These are phyloP conservation scores for Trypanosomatidae sp. DNA, from an alignment of 208 protist genomes.

Conservation along the genomic window DNA sequence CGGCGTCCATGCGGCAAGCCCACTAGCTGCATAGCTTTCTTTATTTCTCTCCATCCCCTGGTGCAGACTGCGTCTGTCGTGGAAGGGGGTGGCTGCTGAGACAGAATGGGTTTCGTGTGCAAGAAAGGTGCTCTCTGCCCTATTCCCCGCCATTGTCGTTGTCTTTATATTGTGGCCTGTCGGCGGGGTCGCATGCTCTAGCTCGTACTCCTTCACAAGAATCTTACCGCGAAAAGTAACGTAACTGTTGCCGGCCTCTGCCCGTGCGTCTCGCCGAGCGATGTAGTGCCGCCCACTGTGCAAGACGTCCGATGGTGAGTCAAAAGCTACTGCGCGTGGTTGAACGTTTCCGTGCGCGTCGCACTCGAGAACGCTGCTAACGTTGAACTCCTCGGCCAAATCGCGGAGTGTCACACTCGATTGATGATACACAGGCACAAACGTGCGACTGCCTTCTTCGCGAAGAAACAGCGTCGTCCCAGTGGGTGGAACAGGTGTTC, in stretches of 20 bases:
- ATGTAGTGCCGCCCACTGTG: conserved; percentile 82
- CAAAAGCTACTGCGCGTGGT: conserved; percentile 72
- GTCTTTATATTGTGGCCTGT: neutral
- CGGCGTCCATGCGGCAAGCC: neutral
- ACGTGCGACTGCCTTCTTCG: conserved; percentile 39
- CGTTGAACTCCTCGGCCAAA: conserved; percentile 74
- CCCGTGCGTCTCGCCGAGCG: conserved; percentile 52
- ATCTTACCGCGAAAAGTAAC: conserved; percentile 86
- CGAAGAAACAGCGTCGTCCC: conserved; percentile 52
- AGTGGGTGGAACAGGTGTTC: conserved; percentile 7
- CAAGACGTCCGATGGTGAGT: conserved; percentile 81
- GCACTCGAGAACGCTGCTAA: conserved; percentile 86
- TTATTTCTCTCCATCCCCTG: conserved; percentile 3
- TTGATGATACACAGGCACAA: conserved; percentile 51
- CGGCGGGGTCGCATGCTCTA: conserved; percentile 42
- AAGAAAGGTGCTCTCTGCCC: neutral
- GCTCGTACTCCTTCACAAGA: conserved; percentile 78
- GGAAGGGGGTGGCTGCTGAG: conserved; percentile 16
- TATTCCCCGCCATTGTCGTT: neutral
- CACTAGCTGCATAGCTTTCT: conserved; percentile 5
- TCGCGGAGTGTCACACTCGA: conserved; percentile 67
- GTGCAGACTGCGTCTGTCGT: neutral
- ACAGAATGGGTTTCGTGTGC: neutral
- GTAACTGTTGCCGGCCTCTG: conserved; percentile 37
- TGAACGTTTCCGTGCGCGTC: conserved; percentile 62